Evolutionary conservation across 306 rosid genomes (phyloP), one percentile per base, ranked within the genome.

Genomic region (Pyrus bretschneideri): DNA sequence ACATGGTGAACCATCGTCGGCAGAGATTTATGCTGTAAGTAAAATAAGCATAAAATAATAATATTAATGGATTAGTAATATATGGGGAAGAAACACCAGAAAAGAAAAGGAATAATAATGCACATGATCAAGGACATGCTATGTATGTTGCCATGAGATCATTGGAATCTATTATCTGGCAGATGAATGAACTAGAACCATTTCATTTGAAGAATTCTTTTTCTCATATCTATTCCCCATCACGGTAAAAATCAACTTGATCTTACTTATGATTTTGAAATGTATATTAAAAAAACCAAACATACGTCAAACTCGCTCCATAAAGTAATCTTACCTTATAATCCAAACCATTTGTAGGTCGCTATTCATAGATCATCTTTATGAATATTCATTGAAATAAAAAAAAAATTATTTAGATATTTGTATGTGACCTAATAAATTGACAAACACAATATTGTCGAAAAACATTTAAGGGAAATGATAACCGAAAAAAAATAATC

Each of bases 21-120:
- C 91, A 89, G 74, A 85, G 81, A 68, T 77, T 87, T 89, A 70
- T 69, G 83, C 67, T 63, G 18, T n/a, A 85, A 88, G 88, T 83
- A 74, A 82, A 80, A 71, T 71, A n/a, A 74, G 19, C 67, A 46
- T 29, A 81, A 54, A 27, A 40, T 49, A 74, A 42, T 22, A 45
- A 10, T 30, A 35, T 35, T 35, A 35, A 35, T 7, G n/a, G 27
- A 25, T 4, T 18, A 2, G 58, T 55, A 52, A 74, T 19, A 29
- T 65, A n/a, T 64, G 21, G 18, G 51, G 76, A 31, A 40, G 12
- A 40, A 66, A 54, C 40, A 46, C n/a, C 6, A 51, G 6, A 51
- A 51, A 30, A 7, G 21, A 55, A 74, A 29, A 23, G 54, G 77
- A 81, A 71, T 52, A 62, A 60, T 59, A 49, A 63, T 73, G 80